A percentile compares a stretch with the other conserved stretches of the same genome.
Conservation (phyloP, 169 alveolate genomes). For the Plasmodium inui region DNA sequence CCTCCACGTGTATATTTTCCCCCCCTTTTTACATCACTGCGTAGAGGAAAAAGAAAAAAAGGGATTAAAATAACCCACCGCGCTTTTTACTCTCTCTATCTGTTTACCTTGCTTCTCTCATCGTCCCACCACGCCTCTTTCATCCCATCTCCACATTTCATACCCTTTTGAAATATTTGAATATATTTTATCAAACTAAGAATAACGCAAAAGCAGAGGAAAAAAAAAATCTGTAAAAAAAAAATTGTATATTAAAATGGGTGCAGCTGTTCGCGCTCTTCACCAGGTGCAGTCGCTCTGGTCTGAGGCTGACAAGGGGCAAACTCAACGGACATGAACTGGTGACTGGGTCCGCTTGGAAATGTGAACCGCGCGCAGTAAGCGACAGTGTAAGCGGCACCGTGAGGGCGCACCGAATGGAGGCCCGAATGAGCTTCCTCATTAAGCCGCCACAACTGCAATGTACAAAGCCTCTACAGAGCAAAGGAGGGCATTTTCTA, state of each 20-base stretch:
- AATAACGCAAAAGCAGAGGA: neutral
- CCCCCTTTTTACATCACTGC: neutral
- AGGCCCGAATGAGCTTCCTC: neutral
- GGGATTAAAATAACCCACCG: neutral
- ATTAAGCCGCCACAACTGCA: neutral
- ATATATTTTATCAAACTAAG: neutral
- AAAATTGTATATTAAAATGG: too few species aligned
- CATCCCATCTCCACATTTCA: neutral
- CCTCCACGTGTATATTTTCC: neutral
- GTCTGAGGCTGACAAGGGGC: neutral
- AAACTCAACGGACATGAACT: neutral
- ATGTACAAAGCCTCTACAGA: neutral
- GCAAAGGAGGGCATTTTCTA: neutral
- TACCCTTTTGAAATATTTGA: neutral
- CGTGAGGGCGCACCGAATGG: neutral
- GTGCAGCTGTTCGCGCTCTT: neutral
- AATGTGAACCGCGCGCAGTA: neutral
- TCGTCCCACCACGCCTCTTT: neutral
- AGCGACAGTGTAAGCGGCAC: neutral
- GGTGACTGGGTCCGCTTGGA: neutral
- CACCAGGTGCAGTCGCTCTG: neutral
- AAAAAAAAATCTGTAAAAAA: neutral
- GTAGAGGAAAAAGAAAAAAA: neutral
- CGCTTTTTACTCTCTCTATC: neutral
- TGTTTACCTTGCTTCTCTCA: neutral